A percentile compares a stretch with the other conserved stretches of the same genome.
phyloP scores from a whole-genome alignment of 768 basidiomycete genomes.

The Macrolepiota dolichaula region DNA sequence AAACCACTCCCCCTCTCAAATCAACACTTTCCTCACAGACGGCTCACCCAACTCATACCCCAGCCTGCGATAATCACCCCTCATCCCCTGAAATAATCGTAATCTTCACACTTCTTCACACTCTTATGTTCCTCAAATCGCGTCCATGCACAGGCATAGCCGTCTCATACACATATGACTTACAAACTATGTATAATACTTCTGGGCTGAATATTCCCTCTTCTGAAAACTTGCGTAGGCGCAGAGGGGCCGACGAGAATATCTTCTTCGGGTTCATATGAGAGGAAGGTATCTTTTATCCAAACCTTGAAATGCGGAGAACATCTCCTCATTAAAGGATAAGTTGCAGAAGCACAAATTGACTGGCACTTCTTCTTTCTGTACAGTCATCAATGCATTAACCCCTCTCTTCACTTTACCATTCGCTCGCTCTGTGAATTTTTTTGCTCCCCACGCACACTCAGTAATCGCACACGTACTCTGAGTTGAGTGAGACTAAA shows the following conservation, averaged over 20 bases:
- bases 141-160: constrained; percentile 96
- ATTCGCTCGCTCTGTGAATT: no score
- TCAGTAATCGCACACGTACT: no score
- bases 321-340: no score
- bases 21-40: constrained; percentile 90
- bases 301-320: no score
- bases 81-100: no score
- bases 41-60: constrained; percentile 95
- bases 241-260: constrained; percentile 91
- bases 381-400: no score
- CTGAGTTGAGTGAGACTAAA: no score
- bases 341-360: not conserved
- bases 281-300: constrained; percentile 66
- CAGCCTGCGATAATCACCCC: constrained; percentile 93
- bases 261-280: constrained; percentile 95
- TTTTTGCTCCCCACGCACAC: no score
- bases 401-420: no score
- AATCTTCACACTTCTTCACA: no score
- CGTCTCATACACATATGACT: constrained; percentile 97
- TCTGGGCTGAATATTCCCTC: constrained; percentile 97
- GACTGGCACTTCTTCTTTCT: no score
- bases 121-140: constrained; percentile 98
- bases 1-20: constrained; percentile 26
- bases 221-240: constrained; percentile 92
- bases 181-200: constrained; percentile 86